phyloP scores from a whole-genome alignment of 2,329 filamentous ascomycete species.

The Hypoxylon sp. region DNA sequence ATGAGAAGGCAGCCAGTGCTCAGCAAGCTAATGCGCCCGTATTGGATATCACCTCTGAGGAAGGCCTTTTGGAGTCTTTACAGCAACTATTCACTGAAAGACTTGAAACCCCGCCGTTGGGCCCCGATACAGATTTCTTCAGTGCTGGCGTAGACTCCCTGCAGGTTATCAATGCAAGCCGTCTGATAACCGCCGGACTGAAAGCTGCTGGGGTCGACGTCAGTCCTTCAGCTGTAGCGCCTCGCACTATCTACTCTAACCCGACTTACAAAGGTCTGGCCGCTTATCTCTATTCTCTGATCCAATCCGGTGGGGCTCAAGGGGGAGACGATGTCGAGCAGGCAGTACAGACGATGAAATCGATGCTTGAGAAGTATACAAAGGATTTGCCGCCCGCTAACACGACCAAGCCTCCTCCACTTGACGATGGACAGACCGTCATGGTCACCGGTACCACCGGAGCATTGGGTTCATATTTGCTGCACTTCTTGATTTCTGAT shows the following conservation, averaged over 20 bases:
- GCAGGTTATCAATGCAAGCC: constrained; percentile 56
- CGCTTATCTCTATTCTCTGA: constrained; percentile 51
- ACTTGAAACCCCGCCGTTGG: constrained; percentile 34
- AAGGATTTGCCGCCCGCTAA: constrained; percentile 45
- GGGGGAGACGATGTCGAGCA: constrained; percentile 28
- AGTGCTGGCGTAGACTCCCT: constrained; percentile 57
- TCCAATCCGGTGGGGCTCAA: constrained; percentile 36
- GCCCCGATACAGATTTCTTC: constrained; percentile 48
- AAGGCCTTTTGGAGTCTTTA: constrained; percentile 23
- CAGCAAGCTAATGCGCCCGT: constrained; percentile 24
- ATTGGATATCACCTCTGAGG: constrained; percentile 26
- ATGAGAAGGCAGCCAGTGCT: constrained; percentile 31
- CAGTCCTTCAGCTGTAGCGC: constrained; percentile 55
- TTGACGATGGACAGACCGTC: constrained; percentile 53
- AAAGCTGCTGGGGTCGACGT: constrained; percentile 51
- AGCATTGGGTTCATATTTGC: constrained; percentile 63
- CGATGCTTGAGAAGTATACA: constrained; percentile 48
- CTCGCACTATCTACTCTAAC: constrained; percentile 58
- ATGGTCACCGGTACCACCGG: constrained; percentile 65
- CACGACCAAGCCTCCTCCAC: constrained; percentile 46
- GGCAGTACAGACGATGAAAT: constrained; percentile 32
- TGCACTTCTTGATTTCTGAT: constrained; percentile 55
- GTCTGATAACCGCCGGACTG: constrained; percentile 54
- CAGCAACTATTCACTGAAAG: constrained; percentile 19
- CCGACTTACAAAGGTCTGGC: constrained; percentile 55